Base-by-base conservation (phyloP, 2,329 filamentous ascomycete genomes). In the Xylariaceae sp. region DNA sequence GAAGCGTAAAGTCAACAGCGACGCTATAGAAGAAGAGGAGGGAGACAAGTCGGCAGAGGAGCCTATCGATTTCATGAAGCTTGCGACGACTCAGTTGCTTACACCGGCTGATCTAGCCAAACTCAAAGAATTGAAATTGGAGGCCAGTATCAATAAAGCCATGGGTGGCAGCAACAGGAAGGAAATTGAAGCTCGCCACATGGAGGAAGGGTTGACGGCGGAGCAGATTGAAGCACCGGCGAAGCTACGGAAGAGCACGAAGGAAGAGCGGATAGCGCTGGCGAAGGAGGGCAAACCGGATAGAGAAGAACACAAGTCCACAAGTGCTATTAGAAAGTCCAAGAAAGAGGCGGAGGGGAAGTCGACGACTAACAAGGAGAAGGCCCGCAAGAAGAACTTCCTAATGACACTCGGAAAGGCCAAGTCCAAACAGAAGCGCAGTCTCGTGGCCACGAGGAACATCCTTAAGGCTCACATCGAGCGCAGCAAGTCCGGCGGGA, bases 351-450 rank as follows among this genome's bases (percentile, higher is more conserved):
- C 84, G 1, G 83, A 91, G 73, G 94, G 94, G 66, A 97, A 97
- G 84, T 95, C 89, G 70, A 92, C 90, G 36, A 97, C 92, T 61
- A 99, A 99, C 74, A 89, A 88, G 76, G 94, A 99, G 78, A 99
- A 99, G 83, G 84, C 88, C 40, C 80, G 92, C 63, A 90, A 89
- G 80, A 99, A 99, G 88, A 99, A 99, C 72, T 95, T 99, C 74
- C 70, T 99, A 65, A 99, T 99, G 94, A 97, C 92, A 37, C 74
- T 99, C 56, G 89, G 92, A 55, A 97, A 99, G 78, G 94, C 94
- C 10, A 95, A 94, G 79, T 83, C 81, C 62, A 99, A 97, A 80
- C 87, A 94, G 67, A 96, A 96, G 85, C 82, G 92, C 67, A 96
- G 90, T 81, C 75, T 99, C 71, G 83, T 89, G 12, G 87, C 96